These are phyloP conservation scores for Scutellaria galericulata DNA, from an alignment of 257 asterid genomes.

Conservation along the genomic window DNA sequence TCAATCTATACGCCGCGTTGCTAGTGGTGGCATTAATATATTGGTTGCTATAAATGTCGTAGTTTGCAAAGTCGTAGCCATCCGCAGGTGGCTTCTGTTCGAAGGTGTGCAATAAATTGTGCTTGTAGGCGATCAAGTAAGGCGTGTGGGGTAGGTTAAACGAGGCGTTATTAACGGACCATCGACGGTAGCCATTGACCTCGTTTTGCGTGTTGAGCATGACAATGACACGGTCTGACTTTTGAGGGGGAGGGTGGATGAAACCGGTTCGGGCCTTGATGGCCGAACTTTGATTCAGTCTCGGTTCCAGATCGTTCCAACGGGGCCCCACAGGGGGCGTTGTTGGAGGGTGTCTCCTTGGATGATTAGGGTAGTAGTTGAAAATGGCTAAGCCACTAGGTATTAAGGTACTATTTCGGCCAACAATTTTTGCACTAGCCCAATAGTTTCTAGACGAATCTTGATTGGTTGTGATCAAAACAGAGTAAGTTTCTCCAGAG, in stretches of 20 bases:
- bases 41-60: constrained; percentile 44
- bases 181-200: constrained; percentile 49
- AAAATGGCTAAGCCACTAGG: constrained; percentile 70
- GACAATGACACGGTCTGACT: constrained; percentile 70
- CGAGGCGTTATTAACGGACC: constrained; percentile 89
- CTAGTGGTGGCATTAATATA: constrained; percentile 70
- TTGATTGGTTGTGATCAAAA: constrained; percentile 68
- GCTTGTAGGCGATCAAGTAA: constrained; percentile 62
- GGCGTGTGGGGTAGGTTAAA: constrained; percentile 76
- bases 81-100: constrained; percentile 72
- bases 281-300: constrained; percentile 58
- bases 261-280: constrained; percentile 54
- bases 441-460: constrained; percentile 80
- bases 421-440: constrained; percentile 62
- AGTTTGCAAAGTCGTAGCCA: constrained; percentile 45
- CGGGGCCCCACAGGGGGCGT: constrained; percentile 62
- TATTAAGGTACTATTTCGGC: constrained; percentile 51
- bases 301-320: constrained; percentile 60
- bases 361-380: constrained; percentile 80
- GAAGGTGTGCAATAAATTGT: constrained; percentile 43
- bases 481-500: constrained; percentile 90
- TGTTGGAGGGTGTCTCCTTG: constrained; percentile 53
- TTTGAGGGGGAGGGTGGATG: constrained; percentile 66
- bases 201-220: constrained; percentile 86
- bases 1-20: constrained; percentile 55